phyloP scores from a whole-genome alignment of 2,329 filamentous ascomycete genomes.

The Calonectria pauciramosa region DNA sequence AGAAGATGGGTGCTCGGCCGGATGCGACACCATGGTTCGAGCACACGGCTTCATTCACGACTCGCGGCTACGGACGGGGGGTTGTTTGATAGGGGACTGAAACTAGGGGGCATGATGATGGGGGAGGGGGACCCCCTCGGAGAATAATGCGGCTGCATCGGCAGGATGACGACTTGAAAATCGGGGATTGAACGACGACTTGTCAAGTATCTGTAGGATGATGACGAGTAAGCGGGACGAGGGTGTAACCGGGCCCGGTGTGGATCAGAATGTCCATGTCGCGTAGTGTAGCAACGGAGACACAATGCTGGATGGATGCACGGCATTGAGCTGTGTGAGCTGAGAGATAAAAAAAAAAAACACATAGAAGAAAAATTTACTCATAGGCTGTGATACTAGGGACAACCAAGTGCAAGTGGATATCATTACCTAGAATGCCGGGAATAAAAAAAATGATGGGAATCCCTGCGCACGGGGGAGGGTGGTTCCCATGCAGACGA shows the following conservation, averaged over 20 bases:
- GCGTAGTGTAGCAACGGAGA: neutral
- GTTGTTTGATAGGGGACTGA: neutral
- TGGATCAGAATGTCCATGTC: neutral
- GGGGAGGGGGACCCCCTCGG: neutral
- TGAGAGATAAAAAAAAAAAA: neutral
- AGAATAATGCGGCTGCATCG: slow-evolving; percentile 3
- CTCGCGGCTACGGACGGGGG: neutral
- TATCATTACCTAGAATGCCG: neutral
- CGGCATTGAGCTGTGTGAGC: neutral
- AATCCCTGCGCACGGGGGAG: neutral
- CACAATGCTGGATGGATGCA: neutral
- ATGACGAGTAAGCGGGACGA: neutral
- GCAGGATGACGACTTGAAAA: neutral
- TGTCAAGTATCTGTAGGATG: neutral
- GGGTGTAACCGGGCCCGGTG: neutral
- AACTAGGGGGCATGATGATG: neutral
- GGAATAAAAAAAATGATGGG: neutral
- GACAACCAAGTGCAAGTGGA: neutral
- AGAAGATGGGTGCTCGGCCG: neutral
- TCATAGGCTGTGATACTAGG: neutral
- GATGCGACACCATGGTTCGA: neutral
- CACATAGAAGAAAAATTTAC: neutral
- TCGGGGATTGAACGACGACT: neutral
- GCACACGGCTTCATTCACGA: neutral
- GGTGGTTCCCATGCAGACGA: neutral